Percentiles rank a stretch among this genome's conserved stretches.
Conservation (phyloP, 331 rosid genomes). For the Erythrophleum ivorense region DNA sequence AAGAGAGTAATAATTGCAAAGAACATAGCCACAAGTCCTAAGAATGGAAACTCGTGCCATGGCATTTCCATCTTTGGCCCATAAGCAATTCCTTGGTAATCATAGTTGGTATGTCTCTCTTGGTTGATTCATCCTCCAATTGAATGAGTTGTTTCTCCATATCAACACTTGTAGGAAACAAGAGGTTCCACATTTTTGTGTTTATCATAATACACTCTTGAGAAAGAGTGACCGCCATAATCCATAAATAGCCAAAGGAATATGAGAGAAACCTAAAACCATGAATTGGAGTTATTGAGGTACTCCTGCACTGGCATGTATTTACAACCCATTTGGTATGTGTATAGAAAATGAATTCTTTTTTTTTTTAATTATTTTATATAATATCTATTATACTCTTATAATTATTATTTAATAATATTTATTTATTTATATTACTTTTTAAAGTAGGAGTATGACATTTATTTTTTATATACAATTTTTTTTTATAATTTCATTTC, state of each 20-base stretch:
- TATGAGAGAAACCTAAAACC: conserved; percentile 88
- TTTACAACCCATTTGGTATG: conserved; percentile 50
- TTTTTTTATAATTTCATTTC: no score
- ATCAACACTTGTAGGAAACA: conserved; percentile 71
- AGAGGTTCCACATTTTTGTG: conserved; percentile 80
- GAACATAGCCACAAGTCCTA: no score
- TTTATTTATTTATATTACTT: no score
- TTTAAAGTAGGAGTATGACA: no score
- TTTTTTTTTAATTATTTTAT: no score
- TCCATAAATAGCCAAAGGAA: conserved; percentile 98
- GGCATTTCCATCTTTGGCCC: conserved; percentile 71
- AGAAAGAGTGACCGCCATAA: conserved; percentile 74
- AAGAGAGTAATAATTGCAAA: no score
- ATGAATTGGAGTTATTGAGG: conserved; percentile 62
- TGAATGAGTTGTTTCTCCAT: conserved; percentile 52
- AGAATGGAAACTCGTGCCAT: no score
- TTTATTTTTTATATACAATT: no score
- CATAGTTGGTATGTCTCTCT: conserved; percentile 61
- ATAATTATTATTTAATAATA: no score
- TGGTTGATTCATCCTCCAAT: conserved; percentile 50
- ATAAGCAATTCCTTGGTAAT: conserved; percentile 84
- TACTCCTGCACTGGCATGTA: conserved; percentile 78
- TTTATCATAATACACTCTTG: conserved; percentile 82
- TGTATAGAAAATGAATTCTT: no score
- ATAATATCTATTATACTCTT: no score